Evolutionary conservation across 1,139 yeast species (phyloP).

Genomic region (Pichia sp.): DNA sequence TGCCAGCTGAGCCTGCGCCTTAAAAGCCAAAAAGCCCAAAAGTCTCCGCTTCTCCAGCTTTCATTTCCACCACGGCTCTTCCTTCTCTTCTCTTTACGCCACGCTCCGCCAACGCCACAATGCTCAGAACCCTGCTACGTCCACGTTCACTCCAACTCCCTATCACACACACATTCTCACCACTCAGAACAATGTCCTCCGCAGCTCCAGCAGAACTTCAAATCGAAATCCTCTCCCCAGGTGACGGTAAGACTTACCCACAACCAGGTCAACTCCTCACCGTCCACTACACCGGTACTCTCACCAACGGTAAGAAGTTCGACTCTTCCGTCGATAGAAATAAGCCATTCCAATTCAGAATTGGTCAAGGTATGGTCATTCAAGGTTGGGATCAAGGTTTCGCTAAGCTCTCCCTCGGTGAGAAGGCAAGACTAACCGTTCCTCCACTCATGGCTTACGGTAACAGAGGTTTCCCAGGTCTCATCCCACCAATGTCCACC

Average conservation of each 20-base stretch:
- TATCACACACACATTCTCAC: no score
- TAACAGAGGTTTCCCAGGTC: slow-evolving; percentile 88
- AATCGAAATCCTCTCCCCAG: slow-evolving; percentile 26
- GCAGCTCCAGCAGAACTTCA: slow-evolving; percentile 18
- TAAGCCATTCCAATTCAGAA: slow-evolving; percentile 84
- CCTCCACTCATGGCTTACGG: slow-evolving; percentile 96
- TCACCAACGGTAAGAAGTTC: slow-evolving; percentile 90
- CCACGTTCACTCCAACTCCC: no score
- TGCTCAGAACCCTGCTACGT: neutral
- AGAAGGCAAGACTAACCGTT: slow-evolving; percentile 84
- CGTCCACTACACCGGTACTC: slow-evolving; percentile 92
- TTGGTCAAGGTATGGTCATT: slow-evolving; percentile 96
- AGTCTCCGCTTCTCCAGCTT: neutral
- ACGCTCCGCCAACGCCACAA: neutral
- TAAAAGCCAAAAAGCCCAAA: neutral
- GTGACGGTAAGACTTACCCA: slow-evolving; percentile 86
- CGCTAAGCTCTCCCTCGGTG: slow-evolving; percentile 86
- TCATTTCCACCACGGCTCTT: neutral
- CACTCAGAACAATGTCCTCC: slow-evolving; percentile 7
- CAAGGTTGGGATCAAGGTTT: slow-evolving; percentile 95
- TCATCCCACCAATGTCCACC: slow-evolving; percentile 94
- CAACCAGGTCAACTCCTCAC: slow-evolving; percentile 78
- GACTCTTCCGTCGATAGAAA: slow-evolving; percentile 94
- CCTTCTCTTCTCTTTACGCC: neutral
- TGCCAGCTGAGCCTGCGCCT: neutral